Evolutionary conservation across 2,329 filamentous ascomycete species (phyloP).

Genomic region (Incumbomyces lentus): DNA sequence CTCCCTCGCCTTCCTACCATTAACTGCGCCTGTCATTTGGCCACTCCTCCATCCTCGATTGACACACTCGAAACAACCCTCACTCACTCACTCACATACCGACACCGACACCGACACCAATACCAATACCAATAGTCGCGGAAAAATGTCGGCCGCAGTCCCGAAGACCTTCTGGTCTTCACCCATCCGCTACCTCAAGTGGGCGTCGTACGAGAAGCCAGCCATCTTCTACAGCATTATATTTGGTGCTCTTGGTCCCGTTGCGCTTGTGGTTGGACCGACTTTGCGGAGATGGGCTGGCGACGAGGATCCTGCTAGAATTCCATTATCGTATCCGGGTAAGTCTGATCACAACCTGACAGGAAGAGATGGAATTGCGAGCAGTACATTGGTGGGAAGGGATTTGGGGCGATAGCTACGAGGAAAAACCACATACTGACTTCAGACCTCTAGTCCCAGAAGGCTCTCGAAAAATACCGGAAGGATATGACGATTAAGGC

Average conservation of each 20-base stretch:
- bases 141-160: conserved; percentile 36
- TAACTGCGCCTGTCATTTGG: too few species aligned
- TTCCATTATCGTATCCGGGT: conserved; percentile 92
- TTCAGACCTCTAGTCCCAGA: conserved; percentile 29
- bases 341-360: conserved; percentile 32
- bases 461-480: conserved; percentile 35
- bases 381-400: not conserved
- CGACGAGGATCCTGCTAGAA: conserved; percentile 58
- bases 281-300: conserved; percentile 63
- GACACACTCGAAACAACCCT: too few species aligned
- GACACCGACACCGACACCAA: too few species aligned
- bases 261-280: conserved; percentile 59
- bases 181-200: conserved; percentile 76
- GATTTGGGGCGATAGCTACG: not conserved
- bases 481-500: conserved; percentile 36
- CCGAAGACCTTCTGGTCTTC: conserved; percentile 68
- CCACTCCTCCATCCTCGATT: too few species aligned
- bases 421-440: not conserved
- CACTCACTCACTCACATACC: too few species aligned
- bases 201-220: conserved; percentile 78
- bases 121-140: too few species aligned
- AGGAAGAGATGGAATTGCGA: not conserved
- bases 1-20: too few species aligned
- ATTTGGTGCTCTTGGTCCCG: conserved; percentile 62
- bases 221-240: conserved; percentile 81